Evolutionary conservation across 345 rosid genomes (phyloP), one percentile per base, ranked within the genome.

Genomic region (Noccaea caerulescens): DNA sequence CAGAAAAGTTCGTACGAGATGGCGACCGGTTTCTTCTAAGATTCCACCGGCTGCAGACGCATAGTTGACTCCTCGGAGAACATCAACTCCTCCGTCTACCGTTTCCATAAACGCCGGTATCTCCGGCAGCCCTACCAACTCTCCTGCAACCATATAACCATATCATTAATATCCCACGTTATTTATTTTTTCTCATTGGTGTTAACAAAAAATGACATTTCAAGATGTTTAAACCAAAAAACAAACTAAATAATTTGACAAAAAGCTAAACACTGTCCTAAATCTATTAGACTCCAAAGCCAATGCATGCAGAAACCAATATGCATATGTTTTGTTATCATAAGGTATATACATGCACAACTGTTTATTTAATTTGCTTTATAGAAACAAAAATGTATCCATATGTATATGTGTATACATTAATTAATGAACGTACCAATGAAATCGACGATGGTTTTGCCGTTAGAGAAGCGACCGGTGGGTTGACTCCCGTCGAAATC

Each of bases 21-120:
- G 77, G 73, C 79, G 84, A 77, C 96, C 98, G 3, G 88, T 81
- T 72, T 77, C 82, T 5, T 89, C 90, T 18, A 87, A 85, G 49
- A 89, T 87, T 66, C 98, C 98, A 1, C 88, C 96, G 23, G 92
- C 98, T 1, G 98, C 98, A 5, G 98, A 92, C 4, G 96, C 98
- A 54, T 84, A 92, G 77, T 92, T 92, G 7, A 89, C 86, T 37
- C 94, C 92, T 14, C 69, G 69, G 18, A 80, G 77, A 41, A 87
- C 72, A 70, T 78, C 69, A 39, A 55, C 65, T 51, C 79, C 82
- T 9, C 74, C 78, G n/a, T 44, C 66, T 9, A 77, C 38, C 0
- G 96, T 81, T 6, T 67, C 77, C 10, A 77, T 77, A 52, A 63
- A 83, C 9, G 96, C 80, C 34, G 98, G 96, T 68, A 85, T 75